phyloP scores from a whole-genome alignment of 495 filamentous ascomycete genomes.

The Hyaloscypha variabilis region DNA sequence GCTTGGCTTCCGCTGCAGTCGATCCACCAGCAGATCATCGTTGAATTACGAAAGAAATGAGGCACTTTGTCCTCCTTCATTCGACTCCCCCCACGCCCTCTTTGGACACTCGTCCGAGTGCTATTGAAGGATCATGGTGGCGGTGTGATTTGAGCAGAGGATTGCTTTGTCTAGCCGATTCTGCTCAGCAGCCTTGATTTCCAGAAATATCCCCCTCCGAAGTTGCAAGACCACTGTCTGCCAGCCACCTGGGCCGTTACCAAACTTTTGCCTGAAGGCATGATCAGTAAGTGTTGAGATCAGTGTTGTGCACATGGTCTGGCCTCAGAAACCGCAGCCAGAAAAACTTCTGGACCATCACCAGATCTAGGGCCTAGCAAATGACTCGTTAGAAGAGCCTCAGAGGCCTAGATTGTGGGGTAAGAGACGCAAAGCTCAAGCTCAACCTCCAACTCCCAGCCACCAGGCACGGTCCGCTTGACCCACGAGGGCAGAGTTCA shows the following conservation, averaged over 20 bases:
- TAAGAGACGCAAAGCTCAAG: neutral
- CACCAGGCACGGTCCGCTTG: slow-evolving; percentile 10
- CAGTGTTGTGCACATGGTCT: neutral
- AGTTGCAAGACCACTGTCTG: neutral
- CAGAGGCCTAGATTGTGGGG: neutral
- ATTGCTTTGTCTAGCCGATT: neutral
- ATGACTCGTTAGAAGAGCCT: neutral
- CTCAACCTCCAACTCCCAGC: neutral
- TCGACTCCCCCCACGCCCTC: neutral
- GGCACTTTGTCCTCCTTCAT: neutral
- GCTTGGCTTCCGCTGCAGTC: neutral
- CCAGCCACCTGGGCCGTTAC: neutral
- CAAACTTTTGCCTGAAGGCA: neutral
- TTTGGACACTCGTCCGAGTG: neutral
- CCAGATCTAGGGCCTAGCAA: neutral
- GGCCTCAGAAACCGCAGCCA: neutral
- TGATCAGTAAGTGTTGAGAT: neutral
- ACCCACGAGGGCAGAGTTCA: neutral
- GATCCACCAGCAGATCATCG: neutral
- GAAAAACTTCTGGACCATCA: neutral
- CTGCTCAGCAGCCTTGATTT: neutral
- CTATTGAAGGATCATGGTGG: neutral
- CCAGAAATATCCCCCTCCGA: neutral
- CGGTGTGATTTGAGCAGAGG: neutral
- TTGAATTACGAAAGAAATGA: neutral